A percentile compares a stretch with the other conserved stretches of the same genome.
Evolutionary conservation across 805 yeast genomes (phyloP).

Genomic region (Suhomyces vadensis): DNA sequence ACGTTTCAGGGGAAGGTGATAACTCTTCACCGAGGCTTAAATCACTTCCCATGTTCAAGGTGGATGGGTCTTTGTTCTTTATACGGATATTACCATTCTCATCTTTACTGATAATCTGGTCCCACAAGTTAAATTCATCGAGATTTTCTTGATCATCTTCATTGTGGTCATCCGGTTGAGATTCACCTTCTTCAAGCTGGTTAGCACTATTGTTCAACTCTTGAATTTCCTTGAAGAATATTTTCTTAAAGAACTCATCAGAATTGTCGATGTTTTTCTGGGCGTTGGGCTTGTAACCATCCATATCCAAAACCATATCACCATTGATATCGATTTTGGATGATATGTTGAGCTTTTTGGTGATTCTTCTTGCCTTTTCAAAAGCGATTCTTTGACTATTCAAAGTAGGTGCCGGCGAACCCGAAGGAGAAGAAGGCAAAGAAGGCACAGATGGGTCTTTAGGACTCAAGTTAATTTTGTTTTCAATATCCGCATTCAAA

Average conservation of each 20-base stretch:
- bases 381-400: slow-evolving; percentile 38
- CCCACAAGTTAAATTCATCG: slow-evolving; percentile 32
- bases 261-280: slow-evolving; percentile 73
- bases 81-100: slow-evolving; percentile 68
- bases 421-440: slow-evolving; percentile 15
- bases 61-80: slow-evolving; percentile 20
- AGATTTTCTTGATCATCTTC: slow-evolving; percentile 12
- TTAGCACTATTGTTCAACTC: slow-evolving; percentile 20
- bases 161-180: slow-evolving; percentile 8
- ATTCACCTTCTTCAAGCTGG: slow-evolving; percentile 5
- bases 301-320: slow-evolving; percentile 87
- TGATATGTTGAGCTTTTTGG: slow-evolving; percentile 78
- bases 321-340: slow-evolving; percentile 87
- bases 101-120: slow-evolving; percentile 51
- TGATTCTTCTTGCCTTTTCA: slow-evolving; percentile 61
- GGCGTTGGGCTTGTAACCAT: slow-evolving; percentile 85
- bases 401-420: slow-evolving; percentile 9
- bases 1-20: slow-evolving; percentile 4
- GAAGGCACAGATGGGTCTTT: too few species aligned
- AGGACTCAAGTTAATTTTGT: slow-evolving; percentile 23
- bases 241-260: slow-evolving; percentile 70
- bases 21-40: slow-evolving; percentile 9
- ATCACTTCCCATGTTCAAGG: neutral
- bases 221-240: slow-evolving; percentile 71
- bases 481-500: slow-evolving; percentile 35